These are phyloP conservation scores for Sanghuangporus sanghuang DNA, from an alignment of 1,284 basidiomycete species.

Conservation along the genomic window DNA sequence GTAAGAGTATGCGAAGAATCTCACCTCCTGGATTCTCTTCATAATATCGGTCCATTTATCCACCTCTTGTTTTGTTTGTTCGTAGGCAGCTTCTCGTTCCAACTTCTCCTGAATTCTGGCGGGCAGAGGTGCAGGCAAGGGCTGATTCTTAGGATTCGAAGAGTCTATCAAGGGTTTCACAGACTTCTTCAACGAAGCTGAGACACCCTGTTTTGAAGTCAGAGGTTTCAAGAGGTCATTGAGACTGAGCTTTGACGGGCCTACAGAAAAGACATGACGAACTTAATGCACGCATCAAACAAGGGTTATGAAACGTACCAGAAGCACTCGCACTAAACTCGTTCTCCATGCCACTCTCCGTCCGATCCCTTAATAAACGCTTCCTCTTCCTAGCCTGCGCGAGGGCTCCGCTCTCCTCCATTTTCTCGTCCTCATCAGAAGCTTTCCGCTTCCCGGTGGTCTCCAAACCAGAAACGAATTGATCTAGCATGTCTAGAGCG, in stretches of 20 bases:
- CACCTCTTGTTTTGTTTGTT: constrained; percentile 87
- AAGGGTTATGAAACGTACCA: constrained; percentile 32
- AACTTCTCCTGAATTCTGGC: constrained; percentile 84
- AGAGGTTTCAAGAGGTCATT: constrained; percentile 76
- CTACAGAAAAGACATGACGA: constrained; percentile 28
- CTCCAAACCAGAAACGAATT: constrained; percentile 70
- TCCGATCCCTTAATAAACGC: constrained; percentile 62
- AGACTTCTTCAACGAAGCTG: constrained; percentile 65
- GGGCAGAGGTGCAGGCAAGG: constrained; percentile 83
- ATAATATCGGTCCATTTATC: constrained; percentile 93
- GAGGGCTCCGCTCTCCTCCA: background rate
- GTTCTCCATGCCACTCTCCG: constrained; percentile 70
- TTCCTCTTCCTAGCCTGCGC: constrained; percentile 43
- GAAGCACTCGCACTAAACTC: constrained; percentile 56
- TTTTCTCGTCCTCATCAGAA: constrained; percentile 29
- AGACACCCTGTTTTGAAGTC: constrained; percentile 48
- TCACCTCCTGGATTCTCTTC: constrained; percentile 77
- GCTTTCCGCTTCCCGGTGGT: constrained; percentile 71
- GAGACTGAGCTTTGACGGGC: constrained; percentile 49
- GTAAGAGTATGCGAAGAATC: constrained; percentile 12
- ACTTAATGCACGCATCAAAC: constrained; percentile 9
- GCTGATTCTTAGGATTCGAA: constrained; percentile 44
- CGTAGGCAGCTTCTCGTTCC: constrained; percentile 92
- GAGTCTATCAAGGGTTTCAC: constrained; percentile 54
- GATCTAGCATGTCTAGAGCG: constrained; percentile 63